Evolutionary conservation across 306 rosid genomes (phyloP).

Genomic region (Trichosanthes truncata): DNA sequence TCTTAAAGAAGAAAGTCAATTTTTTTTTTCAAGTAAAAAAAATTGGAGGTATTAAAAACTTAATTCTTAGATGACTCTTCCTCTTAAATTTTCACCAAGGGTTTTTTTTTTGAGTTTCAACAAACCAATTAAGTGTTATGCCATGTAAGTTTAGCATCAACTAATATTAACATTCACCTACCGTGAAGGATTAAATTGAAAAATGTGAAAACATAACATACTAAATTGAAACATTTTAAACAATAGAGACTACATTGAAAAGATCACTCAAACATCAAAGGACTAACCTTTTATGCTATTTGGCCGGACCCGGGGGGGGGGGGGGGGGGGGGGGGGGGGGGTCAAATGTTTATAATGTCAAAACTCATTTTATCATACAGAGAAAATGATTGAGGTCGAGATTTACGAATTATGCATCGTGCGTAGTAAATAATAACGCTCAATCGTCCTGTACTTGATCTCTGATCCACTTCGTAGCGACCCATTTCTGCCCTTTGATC

Average conservation of each 20-base stretch:
- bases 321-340: not conserved
- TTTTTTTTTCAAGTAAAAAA: not conserved
- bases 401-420: not conserved
- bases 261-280: not conserved
- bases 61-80: not conserved
- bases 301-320: not conserved
- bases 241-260: not conserved
- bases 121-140: not conserved
- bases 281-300: not conserved
- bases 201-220: not conserved
- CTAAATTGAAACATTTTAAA: not conserved
- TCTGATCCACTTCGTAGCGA: constrained; percentile 85
- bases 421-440: not conserved
- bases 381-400: not conserved
- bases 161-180: not conserved
- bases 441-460: constrained; percentile 40
- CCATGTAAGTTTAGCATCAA: no score
- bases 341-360: not conserved
- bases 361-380: not conserved
- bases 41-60: not conserved
- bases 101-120: no score
- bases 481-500: constrained; percentile 82
- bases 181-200: not conserved
- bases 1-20: not conserved
- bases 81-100: not conserved